Conservation (phyloP, 345 rosid genomes). For the Limnanthes douglasii region DNA sequence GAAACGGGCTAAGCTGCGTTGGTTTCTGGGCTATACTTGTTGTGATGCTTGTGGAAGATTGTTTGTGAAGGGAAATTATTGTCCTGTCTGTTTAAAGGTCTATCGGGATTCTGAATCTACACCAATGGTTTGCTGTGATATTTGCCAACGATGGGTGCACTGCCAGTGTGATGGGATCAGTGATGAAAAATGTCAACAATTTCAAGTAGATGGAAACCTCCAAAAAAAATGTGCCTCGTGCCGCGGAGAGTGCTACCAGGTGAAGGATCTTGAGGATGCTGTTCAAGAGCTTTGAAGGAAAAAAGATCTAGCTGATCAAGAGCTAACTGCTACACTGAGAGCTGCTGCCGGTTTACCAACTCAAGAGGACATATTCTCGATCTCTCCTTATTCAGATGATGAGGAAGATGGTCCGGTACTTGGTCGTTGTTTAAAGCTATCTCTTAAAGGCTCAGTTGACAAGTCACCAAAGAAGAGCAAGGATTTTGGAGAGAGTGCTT, state of each 20-base stretch:
- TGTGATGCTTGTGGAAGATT: constrained; percentile 99
- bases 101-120: constrained; percentile 98
- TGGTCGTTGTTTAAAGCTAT: constrained; percentile 48
- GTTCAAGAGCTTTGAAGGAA: constrained; percentile 97
- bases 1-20: constrained; percentile 98
- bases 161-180: constrained; percentile 96
- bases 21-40: constrained; percentile 98
- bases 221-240: constrained; percentile 90
- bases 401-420: constrained; percentile 40
- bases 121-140: constrained; percentile 99
- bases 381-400: constrained; percentile 62
- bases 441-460: constrained; percentile 47
- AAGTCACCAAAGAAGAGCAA: constrained; percentile 58
- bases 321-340: constrained; percentile 72
- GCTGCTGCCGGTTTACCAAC: constrained; percentile 84
- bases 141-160: constrained; percentile 99
- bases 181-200: constrained; percentile 80
- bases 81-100: constrained; percentile 99
- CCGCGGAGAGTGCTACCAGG: constrained; percentile 94
- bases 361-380: constrained; percentile 58
- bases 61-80: constrained; percentile 97
- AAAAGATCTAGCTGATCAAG: constrained; percentile 59
- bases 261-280: constrained; percentile 95
- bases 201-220: constrained; percentile 91
- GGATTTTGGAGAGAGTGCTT: constrained; percentile 40